These are phyloP conservation scores for Solanum bulbocastanum DNA, from an alignment of 257 asterid species.

Conservation along the genomic window DNA sequence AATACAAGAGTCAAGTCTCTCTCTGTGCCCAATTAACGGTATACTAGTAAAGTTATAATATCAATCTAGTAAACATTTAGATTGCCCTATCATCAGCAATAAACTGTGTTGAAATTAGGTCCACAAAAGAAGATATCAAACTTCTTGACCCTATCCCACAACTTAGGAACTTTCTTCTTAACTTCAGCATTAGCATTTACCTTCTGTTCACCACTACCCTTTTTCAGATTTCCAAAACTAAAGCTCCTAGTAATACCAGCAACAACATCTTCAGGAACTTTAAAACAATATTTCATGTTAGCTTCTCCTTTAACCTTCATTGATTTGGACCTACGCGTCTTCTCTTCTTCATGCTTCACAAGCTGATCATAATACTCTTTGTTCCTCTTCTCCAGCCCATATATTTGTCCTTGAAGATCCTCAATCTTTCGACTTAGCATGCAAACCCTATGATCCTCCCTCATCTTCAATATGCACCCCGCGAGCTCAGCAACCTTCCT, in stretches of 20 bases:
- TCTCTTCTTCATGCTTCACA: constrained; percentile 38
- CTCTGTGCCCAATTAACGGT: neutral
- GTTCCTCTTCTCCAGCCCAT: constrained; percentile 80
- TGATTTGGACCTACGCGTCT: constrained; percentile 13
- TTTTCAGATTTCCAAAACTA: constrained; percentile 17
- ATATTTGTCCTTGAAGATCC: constrained; percentile 87
- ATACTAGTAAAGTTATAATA: neutral
- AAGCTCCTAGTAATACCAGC: constrained; percentile 5
- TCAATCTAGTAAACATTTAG: neutral
- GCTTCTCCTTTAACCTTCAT: constrained; percentile 22
- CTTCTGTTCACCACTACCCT: constrained; percentile 19
- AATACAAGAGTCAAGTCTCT: neutral
- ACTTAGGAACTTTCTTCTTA: constrained; percentile 22
- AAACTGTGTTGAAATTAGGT: constrained; percentile 28
- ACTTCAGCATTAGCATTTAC: neutral
- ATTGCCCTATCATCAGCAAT: constrained; percentile 8
- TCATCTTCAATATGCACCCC: constrained; percentile 61
- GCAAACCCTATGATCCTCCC: constrained; percentile 85
- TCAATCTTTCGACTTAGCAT: constrained; percentile 80
- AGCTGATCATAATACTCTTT: constrained; percentile 70
- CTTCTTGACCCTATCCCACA: constrained; percentile 75
- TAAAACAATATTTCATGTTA: constrained; percentile 43
- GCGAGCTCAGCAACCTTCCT: constrained; percentile 90
- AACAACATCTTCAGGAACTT: constrained; percentile 15
- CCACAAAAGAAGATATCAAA: constrained; percentile 61